A percentile compares a stretch with the other conserved stretches of the same genome.
Conservation (phyloP, 768 basidiomycete genomes). For the Lactarius sanguifluus region DNA sequence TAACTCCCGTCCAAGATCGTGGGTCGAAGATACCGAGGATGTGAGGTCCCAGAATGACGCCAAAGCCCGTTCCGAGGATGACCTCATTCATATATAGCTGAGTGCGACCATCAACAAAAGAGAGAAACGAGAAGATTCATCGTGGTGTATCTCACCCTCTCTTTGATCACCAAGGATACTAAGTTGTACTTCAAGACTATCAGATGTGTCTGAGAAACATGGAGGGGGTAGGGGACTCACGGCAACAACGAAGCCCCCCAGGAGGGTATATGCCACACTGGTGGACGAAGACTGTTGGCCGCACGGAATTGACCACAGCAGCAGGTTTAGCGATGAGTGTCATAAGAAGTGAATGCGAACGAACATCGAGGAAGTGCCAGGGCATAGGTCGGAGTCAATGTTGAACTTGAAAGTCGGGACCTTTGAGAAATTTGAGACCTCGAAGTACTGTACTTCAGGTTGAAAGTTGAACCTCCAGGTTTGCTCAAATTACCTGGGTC, state of each 20-base stretch:
- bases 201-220: background rate
- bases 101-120: background rate
- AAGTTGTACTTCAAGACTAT: slow-evolving; percentile 69
- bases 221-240: slow-evolving; percentile 35
- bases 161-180: slow-evolving; percentile 79
- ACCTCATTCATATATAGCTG: slow-evolving; percentile 92
- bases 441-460: background rate
- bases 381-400: slow-evolving; percentile 9
- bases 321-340: background rate
- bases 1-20: slow-evolving; percentile 59
- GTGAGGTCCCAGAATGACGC: slow-evolving; percentile 69
- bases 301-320: slow-evolving; percentile 33
- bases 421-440: background rate
- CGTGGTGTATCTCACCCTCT: slow-evolving; percentile 50
- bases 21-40: slow-evolving; percentile 73
- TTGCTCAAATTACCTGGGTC: background rate
- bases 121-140: background rate
- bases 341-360: slow-evolving; percentile 21
- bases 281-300: slow-evolving; percentile 49
- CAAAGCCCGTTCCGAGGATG: slow-evolving; percentile 78
- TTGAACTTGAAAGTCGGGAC: background rate
- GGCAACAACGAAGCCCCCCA: slow-evolving; percentile 56
- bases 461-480: background rate
- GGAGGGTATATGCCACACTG: slow-evolving; percentile 58
- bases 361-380: slow-evolving; percentile 28